phyloP scores from a whole-genome alignment of 2,329 filamentous ascomycete genomes.

The Alternaria hordeiaustralica region DNA sequence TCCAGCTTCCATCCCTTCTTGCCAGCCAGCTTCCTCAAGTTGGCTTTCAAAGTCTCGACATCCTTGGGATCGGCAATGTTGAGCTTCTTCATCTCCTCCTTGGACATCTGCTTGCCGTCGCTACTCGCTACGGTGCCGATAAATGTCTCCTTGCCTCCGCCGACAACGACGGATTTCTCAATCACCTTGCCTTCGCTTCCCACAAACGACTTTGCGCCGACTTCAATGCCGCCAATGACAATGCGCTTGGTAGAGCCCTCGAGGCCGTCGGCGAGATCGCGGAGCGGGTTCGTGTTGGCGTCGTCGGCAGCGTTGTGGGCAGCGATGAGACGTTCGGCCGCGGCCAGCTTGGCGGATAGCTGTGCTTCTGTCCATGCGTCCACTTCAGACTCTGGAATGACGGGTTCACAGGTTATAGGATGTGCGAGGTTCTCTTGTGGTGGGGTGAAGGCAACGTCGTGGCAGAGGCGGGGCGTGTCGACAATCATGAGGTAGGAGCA shows the following conservation, averaged over 20 bases:
- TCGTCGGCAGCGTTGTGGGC: slow-evolving; percentile 21
- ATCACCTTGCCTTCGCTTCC: slow-evolving; percentile 63
- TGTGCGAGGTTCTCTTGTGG: slow-evolving; percentile 79
- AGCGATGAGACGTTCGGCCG: slow-evolving; percentile 35
- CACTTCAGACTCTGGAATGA: slow-evolving; percentile 66
- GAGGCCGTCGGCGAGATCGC: slow-evolving; percentile 37
- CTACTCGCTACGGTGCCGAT: slow-evolving; percentile 61
- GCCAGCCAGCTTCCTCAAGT: slow-evolving; percentile 72
- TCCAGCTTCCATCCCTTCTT: slow-evolving; percentile 81
- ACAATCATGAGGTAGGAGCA: slow-evolving; percentile 94
- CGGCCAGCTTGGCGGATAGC: slow-evolving; percentile 40
- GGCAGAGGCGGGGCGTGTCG: slow-evolving; percentile 85
- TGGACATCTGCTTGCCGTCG: slow-evolving; percentile 67
- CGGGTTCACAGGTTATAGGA: slow-evolving; percentile 75
- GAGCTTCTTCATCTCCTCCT: slow-evolving; percentile 71
- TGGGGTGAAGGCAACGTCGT: slow-evolving; percentile 84
- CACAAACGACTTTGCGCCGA: slow-evolving; percentile 64
- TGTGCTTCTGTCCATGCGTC: slow-evolving; percentile 51
- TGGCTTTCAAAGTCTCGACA: slow-evolving; percentile 71
- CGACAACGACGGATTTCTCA: slow-evolving; percentile 59
- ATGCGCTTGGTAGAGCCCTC: slow-evolving; percentile 46
- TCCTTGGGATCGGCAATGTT: slow-evolving; percentile 68
- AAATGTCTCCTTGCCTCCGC: slow-evolving; percentile 61
- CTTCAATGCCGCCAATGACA: slow-evolving; percentile 64
- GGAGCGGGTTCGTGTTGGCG: slow-evolving; percentile 41